Base-by-base conservation (phyloP, 331 rosid species). In the Arachis monticola region DNA sequence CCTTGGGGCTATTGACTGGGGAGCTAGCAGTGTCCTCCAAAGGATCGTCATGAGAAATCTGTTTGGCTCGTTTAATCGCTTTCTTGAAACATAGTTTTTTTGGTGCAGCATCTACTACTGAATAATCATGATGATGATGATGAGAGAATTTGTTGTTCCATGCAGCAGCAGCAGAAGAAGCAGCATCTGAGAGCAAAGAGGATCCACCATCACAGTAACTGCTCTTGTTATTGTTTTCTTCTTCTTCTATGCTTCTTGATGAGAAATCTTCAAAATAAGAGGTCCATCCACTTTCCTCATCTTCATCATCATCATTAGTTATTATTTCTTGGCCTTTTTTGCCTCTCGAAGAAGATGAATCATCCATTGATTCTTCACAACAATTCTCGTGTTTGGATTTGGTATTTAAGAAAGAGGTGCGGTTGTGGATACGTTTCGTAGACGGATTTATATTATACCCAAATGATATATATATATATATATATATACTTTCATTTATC, bases 1-100 rank as follows among this genome's bases (percentile, higher is more conserved):
- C 99, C 97, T 92, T 92, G 80, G 99, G 99, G 83, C 97, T 94
- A 62, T 80, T 94, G 48, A 87, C 86, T 2, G 97, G 97, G 27
- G 99, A 94, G 62, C 96, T 86, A 60, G 99, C 99, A 69, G 99
- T 94, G 73, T 94, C 99, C 70, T 92, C 99, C 75, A 94, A 85
- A 77, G 97, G 85, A 75, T 89, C 88, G 58, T 85, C 90, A 7
- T 77, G 58, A 8, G 79, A 86, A 62, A 88, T 66, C 12, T 48
- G 78, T 55, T 81, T 70, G 76, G 87, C 70, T 82, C 85, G 70
- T 82, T 83, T 90, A 17, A 57, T 22, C 73, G 88, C 72, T 79
- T 85, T 87, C 87, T 87, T 93, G 86, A 86, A 86, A 66, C 38
- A 66, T 2, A 89, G 66, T 32, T 83, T 91, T 55, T 51, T 84